Conservation (phyloP, 495 filamentous ascomycete species). For the Saxispiralis lemnorum region DNA sequence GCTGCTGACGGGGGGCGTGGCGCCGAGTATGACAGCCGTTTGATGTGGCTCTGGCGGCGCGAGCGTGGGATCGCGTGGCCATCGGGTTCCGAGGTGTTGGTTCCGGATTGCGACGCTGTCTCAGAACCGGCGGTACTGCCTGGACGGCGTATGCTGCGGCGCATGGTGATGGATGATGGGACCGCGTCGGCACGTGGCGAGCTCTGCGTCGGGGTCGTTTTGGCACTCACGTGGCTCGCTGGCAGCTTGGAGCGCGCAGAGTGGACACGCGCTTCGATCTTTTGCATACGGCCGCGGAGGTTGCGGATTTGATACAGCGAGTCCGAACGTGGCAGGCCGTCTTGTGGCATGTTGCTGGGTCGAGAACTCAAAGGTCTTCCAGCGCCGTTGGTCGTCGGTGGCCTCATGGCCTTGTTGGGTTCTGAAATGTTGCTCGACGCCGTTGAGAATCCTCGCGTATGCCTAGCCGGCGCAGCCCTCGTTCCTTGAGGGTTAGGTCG, state of each 20-base stretch:
- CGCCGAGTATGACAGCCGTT: conserved; percentile 11
- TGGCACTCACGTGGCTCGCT: conserved; percentile 62
- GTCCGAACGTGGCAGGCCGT: conserved; percentile 52
- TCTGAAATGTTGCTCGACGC: conserved; percentile 26
- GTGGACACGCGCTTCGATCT: conserved; percentile 80
- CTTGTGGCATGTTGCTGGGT: conserved; percentile 18
- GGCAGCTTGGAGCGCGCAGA: conserved; percentile 87
- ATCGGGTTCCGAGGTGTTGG: neutral
- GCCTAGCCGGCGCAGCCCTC: conserved; percentile 20
- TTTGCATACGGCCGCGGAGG: conserved; percentile 90
- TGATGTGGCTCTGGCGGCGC: conserved; percentile 10
- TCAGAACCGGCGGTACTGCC: conserved; percentile 12
- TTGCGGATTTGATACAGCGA: conserved; percentile 85
- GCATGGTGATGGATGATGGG: conserved; percentile 59
- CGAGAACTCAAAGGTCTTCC: conserved; percentile 20
- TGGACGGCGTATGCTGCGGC: conserved; percentile 46
- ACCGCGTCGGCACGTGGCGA: conserved; percentile 38
- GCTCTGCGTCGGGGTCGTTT: conserved; percentile 50
- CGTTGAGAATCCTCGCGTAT: conserved; percentile 39
- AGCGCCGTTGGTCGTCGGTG: conserved; percentile 4
- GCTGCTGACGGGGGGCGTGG: conserved; percentile 7
- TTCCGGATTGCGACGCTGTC: conserved; percentile 4
- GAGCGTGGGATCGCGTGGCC: neutral
- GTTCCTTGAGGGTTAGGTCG: conserved; percentile 22
- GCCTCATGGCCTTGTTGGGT: conserved; percentile 19